Evolutionary conservation across 2,329 filamentous ascomycete genomes (phyloP), one percentile per base, ranked within the genome.

Genomic region (Trichoderma semiorbis): DNA sequence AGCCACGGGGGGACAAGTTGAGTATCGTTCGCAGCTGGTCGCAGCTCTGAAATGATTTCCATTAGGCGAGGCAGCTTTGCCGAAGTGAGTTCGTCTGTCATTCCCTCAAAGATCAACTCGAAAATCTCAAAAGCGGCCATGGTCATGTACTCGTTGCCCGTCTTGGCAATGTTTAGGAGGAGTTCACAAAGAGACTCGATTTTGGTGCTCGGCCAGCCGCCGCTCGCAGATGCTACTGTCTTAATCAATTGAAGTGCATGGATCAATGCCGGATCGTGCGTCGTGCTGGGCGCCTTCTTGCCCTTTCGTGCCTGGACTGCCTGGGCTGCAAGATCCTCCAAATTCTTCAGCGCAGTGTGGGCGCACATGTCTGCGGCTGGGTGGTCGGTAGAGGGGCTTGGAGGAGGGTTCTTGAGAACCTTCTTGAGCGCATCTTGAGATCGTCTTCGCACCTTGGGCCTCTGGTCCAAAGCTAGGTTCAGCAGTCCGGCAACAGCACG

Each of bases 61-160:
- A 98, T 88, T 14, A 99, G 87, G 71, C 93, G 89, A 3, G 95
- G 94, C 14, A 99, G 87, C 83, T 98, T 99, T 1, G 93, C 89
- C 3, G 94, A 97, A 0, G 95, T 93, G 63, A 95, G 87, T 75
- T 97, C 94, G 75, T 95, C 92, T 18, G 91, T 89, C 92, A 99
- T 95, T 8, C 94, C 92, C 76, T 92, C 92, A 75, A 99, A 98
- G 58, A 98, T 97, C 80, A 97, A 92, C 81, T 99, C 96, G 77
- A 99, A 99, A 5, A 98, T 95, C 75, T 98, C 95, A 77, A 99
- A 98, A 0, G 95, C 93, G 12, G 93, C 92, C 91, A 98, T 97
- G 36, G 95, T 97, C 85, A 99, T 91, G 80, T 95, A 97, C 80
- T 98, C 95, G 80, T 97, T 98, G 80, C 90, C 96, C 10, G 93